Base-by-base conservation (phyloP, 1,139 yeast genomes). In the Yamadazyma atlantica region DNA sequence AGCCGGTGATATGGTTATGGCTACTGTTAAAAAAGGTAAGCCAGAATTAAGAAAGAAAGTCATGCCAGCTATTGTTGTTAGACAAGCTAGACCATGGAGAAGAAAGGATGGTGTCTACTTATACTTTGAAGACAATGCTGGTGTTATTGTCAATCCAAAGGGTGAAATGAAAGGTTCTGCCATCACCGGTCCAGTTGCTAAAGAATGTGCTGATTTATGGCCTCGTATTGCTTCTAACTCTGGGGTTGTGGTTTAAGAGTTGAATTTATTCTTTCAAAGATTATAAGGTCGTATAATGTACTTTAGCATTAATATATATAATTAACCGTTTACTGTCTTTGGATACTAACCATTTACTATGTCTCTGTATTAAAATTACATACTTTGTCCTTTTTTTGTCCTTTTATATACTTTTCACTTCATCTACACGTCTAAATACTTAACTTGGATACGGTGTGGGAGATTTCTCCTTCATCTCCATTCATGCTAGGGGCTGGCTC, bases 111-210 rank as follows among this genome's bases (percentile, higher is more conserved):
- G 99, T 86, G 87, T 89, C 66, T 94, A 74, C 89, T 88, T 94
- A 73, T 94, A 94, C 90, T 94, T 94, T 65, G 99, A 94, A 84
- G 99, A 94, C 80, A 94, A 94, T 70, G 99, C 99, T 56, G 99
- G 99, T 85, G 99, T 94, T 74, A 94, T 94, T 69, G 98, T 92
- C 71, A 94, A 94, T 80, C 98, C 99, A 71, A 94, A 94, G 92
- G 99, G 99, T 82, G 99, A 94, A 80, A 94, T 94, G 98, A 94
- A 94, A 84, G 99, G 99, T 78, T 94, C 98, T 60, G 98, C 98
- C 67, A 92, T 94, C 72, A 94, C 98, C 67, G 99, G 99, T 75
- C 98, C 99, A 65, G 99, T 94, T 69, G 98, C 97, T 75, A 94
- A 92, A 82, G 99, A 94, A 82, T 92, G 98, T 81, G 98, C 99